Evolutionary conservation across 805 yeast species (phyloP).

Genomic region (Saccharomycodes ludwigii): DNA sequence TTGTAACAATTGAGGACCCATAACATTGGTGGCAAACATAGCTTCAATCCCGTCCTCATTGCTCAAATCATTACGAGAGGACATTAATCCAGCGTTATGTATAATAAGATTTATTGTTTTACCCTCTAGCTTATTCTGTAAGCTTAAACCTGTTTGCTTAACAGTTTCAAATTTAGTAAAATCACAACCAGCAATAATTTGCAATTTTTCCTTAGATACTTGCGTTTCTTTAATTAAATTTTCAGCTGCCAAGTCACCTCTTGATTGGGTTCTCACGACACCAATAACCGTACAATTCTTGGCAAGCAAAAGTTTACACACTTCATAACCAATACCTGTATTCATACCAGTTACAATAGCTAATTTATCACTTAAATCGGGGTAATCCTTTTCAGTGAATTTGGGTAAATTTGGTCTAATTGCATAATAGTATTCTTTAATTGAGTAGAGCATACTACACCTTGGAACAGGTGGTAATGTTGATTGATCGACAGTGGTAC

Average conservation of each 20-base stretch:
- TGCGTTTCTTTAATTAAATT: conserved; percentile 15
- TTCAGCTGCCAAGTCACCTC: conserved; percentile 23
- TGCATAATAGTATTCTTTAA: too few relatives aligned
- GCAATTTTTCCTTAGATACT: conserved; percentile 16
- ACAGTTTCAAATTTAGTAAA: conserved; percentile 27
- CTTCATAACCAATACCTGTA: conserved; percentile 25
- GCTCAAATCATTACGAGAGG: conserved; percentile 15
- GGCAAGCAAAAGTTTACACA: conserved; percentile 17
- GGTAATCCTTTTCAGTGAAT: conserved; percentile 23
- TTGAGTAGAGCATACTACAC: too few relatives aligned
- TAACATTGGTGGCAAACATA: conserved; percentile 26
- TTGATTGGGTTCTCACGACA: conserved; percentile 25
- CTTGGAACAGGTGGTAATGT: too few relatives aligned
- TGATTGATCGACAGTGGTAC: too few relatives aligned
- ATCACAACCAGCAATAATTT: conserved; percentile 22
- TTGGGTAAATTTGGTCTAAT: conserved; percentile 19
- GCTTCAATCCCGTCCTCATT: conserved; percentile 26
- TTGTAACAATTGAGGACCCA: conserved; percentile 28
- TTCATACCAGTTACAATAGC: conserved; percentile 30
- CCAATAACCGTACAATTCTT: conserved; percentile 24
- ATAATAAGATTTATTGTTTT: conserved; percentile 21
- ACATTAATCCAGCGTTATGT: conserved; percentile 28
- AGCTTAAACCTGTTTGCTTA: conserved; percentile 19
- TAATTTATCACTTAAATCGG: conserved; percentile 26
- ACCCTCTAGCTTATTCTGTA: conserved; percentile 10